Evolutionary conservation across 305 asterid species (phyloP).

Genomic region (Fraxinus baroniana): DNA sequence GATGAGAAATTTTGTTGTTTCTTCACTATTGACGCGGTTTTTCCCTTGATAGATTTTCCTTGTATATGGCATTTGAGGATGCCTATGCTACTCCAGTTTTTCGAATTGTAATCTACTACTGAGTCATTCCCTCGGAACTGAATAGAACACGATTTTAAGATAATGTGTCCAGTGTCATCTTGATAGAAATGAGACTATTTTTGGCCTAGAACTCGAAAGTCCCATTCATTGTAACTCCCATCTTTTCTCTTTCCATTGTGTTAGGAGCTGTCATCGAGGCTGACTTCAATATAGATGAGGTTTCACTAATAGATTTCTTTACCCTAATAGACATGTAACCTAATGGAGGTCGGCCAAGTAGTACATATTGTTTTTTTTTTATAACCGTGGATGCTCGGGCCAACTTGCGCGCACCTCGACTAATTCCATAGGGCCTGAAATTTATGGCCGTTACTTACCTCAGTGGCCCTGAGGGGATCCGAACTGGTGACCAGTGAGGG

Average conservation of each 20-base stretch:
- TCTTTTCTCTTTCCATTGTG: neutral
- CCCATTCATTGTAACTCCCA: slow-evolving; percentile 2
- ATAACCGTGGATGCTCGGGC: too few relatives aligned
- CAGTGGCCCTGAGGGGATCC: too few relatives aligned
- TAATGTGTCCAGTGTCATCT: slow-evolving; percentile 2
- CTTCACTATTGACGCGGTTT: neutral
- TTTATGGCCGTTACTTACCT: too few relatives aligned
- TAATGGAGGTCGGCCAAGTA: neutral
- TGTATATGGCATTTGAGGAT: neutral
- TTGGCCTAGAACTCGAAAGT: neutral
- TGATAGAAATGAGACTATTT: slow-evolving; percentile 10
- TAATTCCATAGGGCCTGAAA: too few relatives aligned
- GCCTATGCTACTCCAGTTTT: neutral
- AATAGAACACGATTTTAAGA: neutral
- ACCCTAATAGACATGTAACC: neutral
- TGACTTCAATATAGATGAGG: neutral
- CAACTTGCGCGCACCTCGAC: too few relatives aligned
- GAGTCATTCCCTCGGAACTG: neutral
- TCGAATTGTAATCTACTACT: neutral
- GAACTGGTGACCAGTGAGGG: too few relatives aligned
- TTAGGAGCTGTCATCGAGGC: neutral
- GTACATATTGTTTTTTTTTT: too few relatives aligned
- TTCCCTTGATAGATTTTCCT: neutral
- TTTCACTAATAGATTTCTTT: too few relatives aligned
- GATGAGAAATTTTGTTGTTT: neutral